Base-by-base conservation (phyloP, 192 early-diverging fungal genomes). In the Podochytrium sp. region DNA sequence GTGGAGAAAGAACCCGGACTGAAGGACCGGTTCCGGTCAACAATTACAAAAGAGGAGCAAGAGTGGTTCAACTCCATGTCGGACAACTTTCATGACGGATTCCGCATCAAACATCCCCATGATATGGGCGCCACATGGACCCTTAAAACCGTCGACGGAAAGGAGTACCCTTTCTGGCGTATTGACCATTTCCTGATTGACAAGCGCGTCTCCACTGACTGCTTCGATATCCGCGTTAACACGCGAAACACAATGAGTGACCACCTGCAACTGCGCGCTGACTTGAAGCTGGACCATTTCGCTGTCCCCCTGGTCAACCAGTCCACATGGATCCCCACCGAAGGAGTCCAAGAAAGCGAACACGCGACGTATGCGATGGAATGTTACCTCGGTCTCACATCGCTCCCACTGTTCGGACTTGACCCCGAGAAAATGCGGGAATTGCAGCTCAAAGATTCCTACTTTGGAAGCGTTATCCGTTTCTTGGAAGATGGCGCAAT, bases 121-220 rank as follows among this genome's bases (percentile, higher is more conserved):
- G 38, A 30, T 14, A 18, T 35, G n/a, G 61, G 61, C 5, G 23
- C n/a, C 18, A 63, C 61, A 10, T 63, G 61, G 61, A 27, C 16
- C 14, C 16, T n/a, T 12, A 29, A 20, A 38, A 12, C 27, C 10
- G 16, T 35, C 6, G 10, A n/a, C 14, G 10, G 25, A 18, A 35
- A 5, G 35, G 43, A 47, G n/a, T 47, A 47, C 0, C 61, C 61
- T 12, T 39, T 38, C 12, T 63, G 61, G 61, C 27, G 61, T 6
- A 63, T 63, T n/a, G 61, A 63, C 37, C 20, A 29, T 38, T 14
- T 63, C 32, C 14, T 63, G 16, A 39, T 63, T 18, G 38, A 63
- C 25, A 38, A 23, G 33, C 27, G 61, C 23, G 10, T 63, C 35
- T 7, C 25, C 6, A 16, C 25, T 5, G 32, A 37, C 7, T 5